These are phyloP conservation scores for Scheffersomyces cryptocercus DNA, from an alignment of 1,139 yeast genomes.

Conservation along the genomic window DNA sequence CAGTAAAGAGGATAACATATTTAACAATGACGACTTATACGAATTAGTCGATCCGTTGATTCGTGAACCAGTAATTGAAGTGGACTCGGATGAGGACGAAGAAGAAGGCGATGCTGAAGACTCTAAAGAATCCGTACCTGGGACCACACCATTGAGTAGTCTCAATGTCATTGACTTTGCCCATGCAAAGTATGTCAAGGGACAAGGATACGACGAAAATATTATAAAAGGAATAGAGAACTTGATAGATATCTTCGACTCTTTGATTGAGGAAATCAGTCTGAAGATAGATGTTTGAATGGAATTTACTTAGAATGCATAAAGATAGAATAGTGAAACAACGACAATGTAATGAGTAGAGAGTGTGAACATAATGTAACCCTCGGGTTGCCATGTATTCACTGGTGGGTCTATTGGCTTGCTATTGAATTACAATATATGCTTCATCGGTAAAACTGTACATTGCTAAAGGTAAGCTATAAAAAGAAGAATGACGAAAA, in stretches of 20 bases:
- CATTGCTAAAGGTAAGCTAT: no score
- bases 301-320: background rate
- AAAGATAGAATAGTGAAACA: background rate
- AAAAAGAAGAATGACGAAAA: no score
- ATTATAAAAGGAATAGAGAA: slow-evolving; percentile 67
- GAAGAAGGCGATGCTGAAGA: slow-evolving; percentile 23
- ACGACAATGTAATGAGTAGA: no score
- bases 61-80: slow-evolving; percentile 15
- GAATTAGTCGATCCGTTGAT: slow-evolving; percentile 42
- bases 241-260: slow-evolving; percentile 47
- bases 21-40: slow-evolving; percentile 21
- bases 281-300: background rate
- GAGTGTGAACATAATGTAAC: no score
- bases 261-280: slow-evolving; percentile 11
- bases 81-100: slow-evolving; percentile 9
- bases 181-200: slow-evolving; percentile 67
- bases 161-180: slow-evolving; percentile 86
- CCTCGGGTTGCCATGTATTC: no score
- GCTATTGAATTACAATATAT: no score
- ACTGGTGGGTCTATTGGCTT: no score
- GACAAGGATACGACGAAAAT: slow-evolving; percentile 72
- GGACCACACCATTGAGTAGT: slow-evolving; percentile 42
- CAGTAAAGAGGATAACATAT: slow-evolving; percentile 13
- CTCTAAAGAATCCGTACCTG: slow-evolving; percentile 15
- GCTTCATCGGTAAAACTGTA: no score